phyloP scores from a whole-genome alignment of 2,329 filamentous ascomycete genomes.

The Calonectria crousiana region DNA sequence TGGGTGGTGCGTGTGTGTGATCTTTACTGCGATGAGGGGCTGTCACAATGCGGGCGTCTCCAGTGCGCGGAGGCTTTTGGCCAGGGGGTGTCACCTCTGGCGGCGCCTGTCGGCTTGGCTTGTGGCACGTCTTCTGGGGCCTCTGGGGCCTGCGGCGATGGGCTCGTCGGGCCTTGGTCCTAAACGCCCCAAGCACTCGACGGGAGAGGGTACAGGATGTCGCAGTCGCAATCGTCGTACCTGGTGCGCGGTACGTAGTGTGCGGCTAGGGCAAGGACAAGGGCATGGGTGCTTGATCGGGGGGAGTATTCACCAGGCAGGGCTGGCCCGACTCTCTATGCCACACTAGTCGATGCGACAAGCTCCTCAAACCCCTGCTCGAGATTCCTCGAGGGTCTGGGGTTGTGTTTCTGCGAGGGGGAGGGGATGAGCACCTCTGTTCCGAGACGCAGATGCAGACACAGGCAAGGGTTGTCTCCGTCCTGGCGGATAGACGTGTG shows the following conservation, averaged over 20 bases:
- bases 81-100: not conserved
- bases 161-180: not conserved
- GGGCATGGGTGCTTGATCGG: constrained; percentile 5
- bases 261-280: constrained; percentile 4
- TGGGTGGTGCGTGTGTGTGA: constrained; percentile 15
- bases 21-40: constrained; percentile 11
- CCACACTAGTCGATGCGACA: constrained; percentile 19
- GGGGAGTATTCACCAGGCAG: not conserved
- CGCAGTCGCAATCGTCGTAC: not conserved
- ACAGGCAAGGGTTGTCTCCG: constrained; percentile 16
- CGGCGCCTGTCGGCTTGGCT: not conserved
- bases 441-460: constrained; percentile 3
- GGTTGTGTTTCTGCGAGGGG: constrained; percentile 20
- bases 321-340: constrained; percentile 15
- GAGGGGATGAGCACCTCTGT: not conserved
- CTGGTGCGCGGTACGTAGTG: constrained; percentile 11
- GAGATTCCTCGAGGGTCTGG: constrained; percentile 16
- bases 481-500: constrained; percentile 13
- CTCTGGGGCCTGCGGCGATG: not conserved
- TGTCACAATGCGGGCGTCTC: constrained; percentile 11
- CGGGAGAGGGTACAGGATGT: not conserved
- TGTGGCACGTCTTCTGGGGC: constrained; percentile 2
- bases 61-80: not conserved
- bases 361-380: constrained; percentile 5
- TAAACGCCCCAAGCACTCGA: not conserved